A percentile compares a stretch with the other conserved stretches of the same genome.
phyloP scores from a whole-genome alignment of 768 basidiomycete genomes.

The Leccinum disarticulatum region DNA sequence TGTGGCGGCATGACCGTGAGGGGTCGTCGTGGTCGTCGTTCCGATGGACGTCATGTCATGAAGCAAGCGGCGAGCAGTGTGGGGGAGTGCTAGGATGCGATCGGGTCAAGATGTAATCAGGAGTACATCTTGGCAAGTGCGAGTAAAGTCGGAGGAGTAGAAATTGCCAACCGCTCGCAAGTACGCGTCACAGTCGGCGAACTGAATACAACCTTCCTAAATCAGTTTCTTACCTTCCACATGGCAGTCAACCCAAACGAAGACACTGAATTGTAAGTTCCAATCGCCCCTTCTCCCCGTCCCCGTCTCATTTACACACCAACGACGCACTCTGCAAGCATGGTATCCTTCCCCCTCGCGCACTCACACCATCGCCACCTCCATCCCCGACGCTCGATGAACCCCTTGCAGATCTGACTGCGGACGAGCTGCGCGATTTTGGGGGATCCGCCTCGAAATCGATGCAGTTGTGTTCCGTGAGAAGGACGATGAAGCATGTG shows the following conservation, averaged over 20 bases:
- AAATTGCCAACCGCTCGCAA: slow-evolving; percentile 19
- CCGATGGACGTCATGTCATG: slow-evolving; percentile 25
- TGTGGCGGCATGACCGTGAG: slow-evolving; percentile 24
- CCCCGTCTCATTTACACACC: slow-evolving; percentile 41
- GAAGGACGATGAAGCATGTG: slow-evolving; percentile 66
- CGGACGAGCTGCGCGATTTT: slow-evolving; percentile 63
- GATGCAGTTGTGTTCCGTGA: slow-evolving; percentile 47
- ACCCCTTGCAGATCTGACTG: slow-evolving; percentile 60
- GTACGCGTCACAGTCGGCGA: slow-evolving; percentile 24
- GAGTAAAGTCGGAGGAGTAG: slow-evolving; percentile 1
- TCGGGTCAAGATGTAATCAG: slow-evolving; percentile 18
- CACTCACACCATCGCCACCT: slow-evolving; percentile 78
- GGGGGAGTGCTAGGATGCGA: slow-evolving; percentile 10
- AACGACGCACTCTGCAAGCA: slow-evolving; percentile 93
- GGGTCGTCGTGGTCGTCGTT: slow-evolving; percentile 22
- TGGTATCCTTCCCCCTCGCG: slow-evolving; percentile 82
- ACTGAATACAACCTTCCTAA: slow-evolving; percentile 34
- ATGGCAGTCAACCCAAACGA: slow-evolving; percentile 81
- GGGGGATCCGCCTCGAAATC: slow-evolving; percentile 63
- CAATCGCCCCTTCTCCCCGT: not conserved
- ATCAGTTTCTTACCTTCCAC: slow-evolving; percentile 10
- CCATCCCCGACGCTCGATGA: slow-evolving; percentile 72
- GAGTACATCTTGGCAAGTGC: slow-evolving; percentile 20
- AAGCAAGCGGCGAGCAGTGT: slow-evolving; percentile 12
- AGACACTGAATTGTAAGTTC: slow-evolving; percentile 92